Evolutionary conservation across 257 asterid species (phyloP).

Genomic region (Solanum pennellii): DNA sequence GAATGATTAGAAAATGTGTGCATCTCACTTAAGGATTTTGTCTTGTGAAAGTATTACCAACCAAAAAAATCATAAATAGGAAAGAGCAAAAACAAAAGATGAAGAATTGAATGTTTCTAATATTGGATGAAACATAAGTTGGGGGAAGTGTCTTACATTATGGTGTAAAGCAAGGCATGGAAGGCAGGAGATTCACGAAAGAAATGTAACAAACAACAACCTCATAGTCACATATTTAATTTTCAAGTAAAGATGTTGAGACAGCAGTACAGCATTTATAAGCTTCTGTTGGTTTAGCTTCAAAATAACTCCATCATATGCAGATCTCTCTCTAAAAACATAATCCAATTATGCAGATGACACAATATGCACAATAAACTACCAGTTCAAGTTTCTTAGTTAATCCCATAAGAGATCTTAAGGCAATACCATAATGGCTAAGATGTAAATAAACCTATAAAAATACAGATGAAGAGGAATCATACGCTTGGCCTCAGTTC

Average conservation of each 20-base stretch:
- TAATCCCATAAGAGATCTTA: not conserved
- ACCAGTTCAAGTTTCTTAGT: not conserved
- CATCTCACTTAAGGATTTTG: not conserved
- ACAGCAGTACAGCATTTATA: not conserved
- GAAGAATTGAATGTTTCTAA: not conserved
- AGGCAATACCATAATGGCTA: not conserved
- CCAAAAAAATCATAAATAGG: not conserved
- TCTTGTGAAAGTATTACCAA: not conserved
- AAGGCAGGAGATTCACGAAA: not conserved
- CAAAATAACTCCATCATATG: not conserved
- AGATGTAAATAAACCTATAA: not conserved
- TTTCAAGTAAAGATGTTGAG: not conserved
- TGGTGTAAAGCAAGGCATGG: not conserved
- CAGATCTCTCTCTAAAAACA: not conserved
- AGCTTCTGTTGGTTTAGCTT: not conserved
- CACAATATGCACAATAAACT: not conserved
- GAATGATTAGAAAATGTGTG: not conserved
- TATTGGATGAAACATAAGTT: not conserved
- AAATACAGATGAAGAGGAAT: conserved; percentile 1
- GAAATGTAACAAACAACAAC: not conserved
- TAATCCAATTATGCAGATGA: not conserved
- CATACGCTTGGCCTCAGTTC: conserved; percentile 83
- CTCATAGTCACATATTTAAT: not conserved
- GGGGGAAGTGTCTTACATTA: not conserved
- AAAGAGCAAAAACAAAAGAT: not conserved